Percentiles rank a stretch among this genome's conserved stretches.
These are phyloP conservation scores for Beauveria sp. DNA, from an alignment of 2,329 filamentous ascomycete genomes.

Conservation along the genomic window DNA sequence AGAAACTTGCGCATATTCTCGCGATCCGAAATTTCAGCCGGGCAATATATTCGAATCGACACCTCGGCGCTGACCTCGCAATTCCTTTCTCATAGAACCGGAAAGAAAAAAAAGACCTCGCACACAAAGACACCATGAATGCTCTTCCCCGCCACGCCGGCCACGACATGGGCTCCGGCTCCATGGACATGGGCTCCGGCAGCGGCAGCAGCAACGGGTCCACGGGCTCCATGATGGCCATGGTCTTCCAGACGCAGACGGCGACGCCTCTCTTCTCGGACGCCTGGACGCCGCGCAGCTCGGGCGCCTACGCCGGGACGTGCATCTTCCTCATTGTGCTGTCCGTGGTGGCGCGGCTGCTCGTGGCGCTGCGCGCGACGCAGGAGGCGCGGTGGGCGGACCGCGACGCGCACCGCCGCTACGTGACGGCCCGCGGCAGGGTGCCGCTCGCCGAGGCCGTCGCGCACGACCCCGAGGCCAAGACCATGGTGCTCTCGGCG, in stretches of 20 bases:
- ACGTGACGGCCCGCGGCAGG: conserved; percentile 64
- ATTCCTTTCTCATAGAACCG: background rate
- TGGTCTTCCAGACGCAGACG: conserved; percentile 53
- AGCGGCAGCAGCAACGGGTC: background rate
- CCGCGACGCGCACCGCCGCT: conserved; percentile 64
- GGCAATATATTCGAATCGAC: background rate
- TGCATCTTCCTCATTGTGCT: conserved; percentile 87
- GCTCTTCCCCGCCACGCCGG: conserved; percentile 2
- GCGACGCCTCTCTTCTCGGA: conserved; percentile 49
- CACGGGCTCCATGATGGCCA: conserved; percentile 23
- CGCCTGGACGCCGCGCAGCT: conserved; percentile 64
- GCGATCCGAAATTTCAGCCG: background rate
- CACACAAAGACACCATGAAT: background rate
- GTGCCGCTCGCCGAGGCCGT: conserved; percentile 51
- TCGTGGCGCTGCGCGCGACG: conserved; percentile 65
- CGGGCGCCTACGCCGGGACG: conserved; percentile 73
- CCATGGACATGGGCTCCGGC: conserved; percentile 7
- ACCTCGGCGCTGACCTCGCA: background rate
- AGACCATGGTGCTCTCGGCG: conserved; percentile 59
- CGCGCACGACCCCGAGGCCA: conserved; percentile 51
- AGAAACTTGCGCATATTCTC: background rate
- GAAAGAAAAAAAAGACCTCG: background rate
- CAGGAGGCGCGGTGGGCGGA: conserved; percentile 60
- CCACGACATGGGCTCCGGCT: conserved; percentile 1
- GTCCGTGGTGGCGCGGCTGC: conserved; percentile 57